These are phyloP conservation scores for Fusarium chuoi DNA, from an alignment of 2,329 filamentous ascomycete species.

Conservation along the genomic window DNA sequence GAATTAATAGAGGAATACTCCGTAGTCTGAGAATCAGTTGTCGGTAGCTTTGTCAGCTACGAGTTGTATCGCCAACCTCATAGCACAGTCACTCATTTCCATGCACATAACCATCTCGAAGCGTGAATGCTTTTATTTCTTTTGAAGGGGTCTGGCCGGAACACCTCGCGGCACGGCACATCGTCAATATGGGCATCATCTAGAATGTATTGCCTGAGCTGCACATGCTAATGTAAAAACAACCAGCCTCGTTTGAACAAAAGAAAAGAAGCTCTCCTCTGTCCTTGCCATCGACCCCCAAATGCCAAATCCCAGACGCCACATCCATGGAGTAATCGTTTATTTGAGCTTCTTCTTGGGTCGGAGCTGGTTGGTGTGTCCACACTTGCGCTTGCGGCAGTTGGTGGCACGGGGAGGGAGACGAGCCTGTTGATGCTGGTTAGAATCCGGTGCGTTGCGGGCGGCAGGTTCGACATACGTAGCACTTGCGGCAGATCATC, in stretches of 20 bases:
- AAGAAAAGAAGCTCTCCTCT: conserved; percentile 46
- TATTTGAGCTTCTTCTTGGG: conserved; percentile 99
- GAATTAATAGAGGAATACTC: not conserved
- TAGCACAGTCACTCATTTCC: not conserved
- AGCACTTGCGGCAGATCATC: conserved; percentile 99
- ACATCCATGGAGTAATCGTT: conserved; percentile 55
- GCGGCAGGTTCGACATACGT: conserved; percentile 70
- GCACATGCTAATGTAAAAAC: conserved; percentile 55
- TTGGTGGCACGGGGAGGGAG: conserved; percentile 99
- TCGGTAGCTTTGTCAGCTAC: not conserved
- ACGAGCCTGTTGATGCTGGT: conserved; percentile 66
- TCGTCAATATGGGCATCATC: conserved; percentile 49
- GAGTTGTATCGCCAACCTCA: not conserved
- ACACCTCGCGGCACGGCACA: conserved; percentile 35
- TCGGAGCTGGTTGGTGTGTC: conserved; percentile 99
- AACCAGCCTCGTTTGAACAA: conserved; percentile 52
- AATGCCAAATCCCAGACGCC: conserved; percentile 60
- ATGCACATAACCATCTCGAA: conserved; percentile 15
- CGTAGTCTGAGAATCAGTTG: not conserved
- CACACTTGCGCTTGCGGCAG: conserved; percentile 99
- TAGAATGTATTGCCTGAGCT: conserved; percentile 52
- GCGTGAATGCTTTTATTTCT: conserved; percentile 39
- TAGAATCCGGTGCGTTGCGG: not conserved
- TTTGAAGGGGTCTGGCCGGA: conserved; percentile 33
- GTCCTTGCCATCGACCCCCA: conserved; percentile 50